Evolutionary conservation across 805 yeast species (phyloP).

Genomic region (Barnettozyma populi): DNA sequence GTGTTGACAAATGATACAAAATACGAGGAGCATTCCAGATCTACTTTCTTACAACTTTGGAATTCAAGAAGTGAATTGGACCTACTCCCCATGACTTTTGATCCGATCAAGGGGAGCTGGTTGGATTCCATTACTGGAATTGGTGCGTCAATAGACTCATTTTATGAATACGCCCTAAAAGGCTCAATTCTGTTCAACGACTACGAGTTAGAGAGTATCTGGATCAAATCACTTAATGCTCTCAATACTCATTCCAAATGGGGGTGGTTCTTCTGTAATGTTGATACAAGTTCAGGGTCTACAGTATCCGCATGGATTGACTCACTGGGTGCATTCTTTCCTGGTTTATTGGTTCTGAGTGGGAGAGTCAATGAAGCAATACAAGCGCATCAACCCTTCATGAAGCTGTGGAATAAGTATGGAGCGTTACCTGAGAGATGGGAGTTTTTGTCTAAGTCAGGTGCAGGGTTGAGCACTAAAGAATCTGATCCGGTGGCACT

Average conservation of each 20-base stretch:
- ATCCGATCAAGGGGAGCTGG: conserved; percentile 52
- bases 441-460: conserved; percentile 34
- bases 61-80: conserved; percentile 51
- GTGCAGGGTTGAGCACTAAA: conserved; percentile 5
- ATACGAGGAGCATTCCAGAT: conserved; percentile 57
- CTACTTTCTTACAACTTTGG: conserved; percentile 72
- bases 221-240: conserved; percentile 56
- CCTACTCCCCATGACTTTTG: conserved; percentile 73
- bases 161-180: conserved; percentile 83
- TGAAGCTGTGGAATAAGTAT: conserved; percentile 75
- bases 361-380: conserved; percentile 71
- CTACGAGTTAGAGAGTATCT: conserved; percentile 43
- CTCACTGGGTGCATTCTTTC: conserved; percentile 80
- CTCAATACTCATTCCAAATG: conserved; percentile 46
- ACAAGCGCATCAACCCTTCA: conserved; percentile 50
- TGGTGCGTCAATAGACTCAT: conserved; percentile 90
- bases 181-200: conserved; percentile 69
- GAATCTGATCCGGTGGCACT: conserved; percentile 40
- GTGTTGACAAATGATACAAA: conserved; percentile 66
- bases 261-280: conserved; percentile 51
- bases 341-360: conserved; percentile 74
- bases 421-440: conserved; percentile 89
- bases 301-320: conserved; percentile 69
- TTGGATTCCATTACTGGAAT: conserved; percentile 62
- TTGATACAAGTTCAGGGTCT: conserved; percentile 48